Conservation (phyloP, 805 yeast species). For the Komagataella ulmi region DNA sequence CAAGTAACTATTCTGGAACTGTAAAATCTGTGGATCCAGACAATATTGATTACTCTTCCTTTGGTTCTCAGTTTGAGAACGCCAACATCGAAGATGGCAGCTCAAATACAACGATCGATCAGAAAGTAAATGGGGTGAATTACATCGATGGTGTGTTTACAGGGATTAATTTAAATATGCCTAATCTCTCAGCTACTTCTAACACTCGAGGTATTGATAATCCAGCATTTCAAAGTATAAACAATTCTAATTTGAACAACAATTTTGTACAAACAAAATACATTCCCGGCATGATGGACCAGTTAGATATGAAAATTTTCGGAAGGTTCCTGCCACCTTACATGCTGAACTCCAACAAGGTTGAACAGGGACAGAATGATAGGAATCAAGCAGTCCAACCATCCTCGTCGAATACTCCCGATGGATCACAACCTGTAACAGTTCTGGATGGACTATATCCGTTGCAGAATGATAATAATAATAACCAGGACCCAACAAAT, state of each 20-base stretch:
- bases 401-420: background rate
- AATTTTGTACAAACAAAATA: constrained; percentile 21
- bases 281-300: constrained; percentile 76
- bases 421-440: background rate
- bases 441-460: background rate
- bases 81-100: constrained; percentile 5
- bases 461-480: background rate
- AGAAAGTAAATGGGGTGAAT: constrained; percentile 17
- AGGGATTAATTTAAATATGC: constrained; percentile 15
- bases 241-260: background rate
- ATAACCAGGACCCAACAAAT: background rate
- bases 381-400: background rate
- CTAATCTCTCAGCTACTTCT: constrained; percentile 4
- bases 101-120: constrained; percentile 9
- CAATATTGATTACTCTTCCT: constrained; percentile 4
- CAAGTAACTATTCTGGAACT: constrained; percentile 11
- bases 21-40: constrained; percentile 1
- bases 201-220: background rate
- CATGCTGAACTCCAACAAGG: constrained; percentile 32
- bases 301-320: constrained; percentile 71
- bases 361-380: background rate
- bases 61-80: constrained; percentile 4
- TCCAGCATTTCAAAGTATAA: background rate
- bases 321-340: constrained; percentile 79
- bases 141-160: constrained; percentile 20